Percentiles rank a stretch among this genome's conserved stretches.
Evolutionary conservation across 2,329 filamentous ascomycete genomes (phyloP).

Genomic region (Neopestalotiopsis sp.): DNA sequence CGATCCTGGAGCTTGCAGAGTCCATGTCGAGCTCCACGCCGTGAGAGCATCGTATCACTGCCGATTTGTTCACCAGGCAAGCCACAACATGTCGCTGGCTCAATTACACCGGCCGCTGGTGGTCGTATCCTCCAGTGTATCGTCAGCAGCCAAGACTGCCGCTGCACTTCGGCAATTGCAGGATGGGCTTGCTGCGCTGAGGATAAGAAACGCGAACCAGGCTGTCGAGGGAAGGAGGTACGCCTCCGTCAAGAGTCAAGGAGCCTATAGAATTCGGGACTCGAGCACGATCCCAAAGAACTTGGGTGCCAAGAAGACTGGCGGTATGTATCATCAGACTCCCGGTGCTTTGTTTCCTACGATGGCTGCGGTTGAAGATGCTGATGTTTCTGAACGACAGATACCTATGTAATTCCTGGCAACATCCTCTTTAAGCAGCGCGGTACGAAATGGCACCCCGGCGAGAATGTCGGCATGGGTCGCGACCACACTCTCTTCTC

Average conservation of each 20-base stretch:
- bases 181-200: slow-evolving; percentile 35
- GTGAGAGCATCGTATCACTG: slow-evolving; percentile 12
- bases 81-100: slow-evolving; percentile 44
- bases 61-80: background rate
- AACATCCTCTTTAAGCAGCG: slow-evolving; percentile 99
- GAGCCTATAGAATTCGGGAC: slow-evolving; percentile 68
- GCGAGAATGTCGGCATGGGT: slow-evolving; percentile 94
- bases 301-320: slow-evolving; percentile 90
- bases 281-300: slow-evolving; percentile 75
- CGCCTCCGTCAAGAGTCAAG: slow-evolving; percentile 67
- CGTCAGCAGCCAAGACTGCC: slow-evolving; percentile 24
- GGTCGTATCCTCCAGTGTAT: slow-evolving; percentile 37
- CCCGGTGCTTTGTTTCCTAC: background rate
- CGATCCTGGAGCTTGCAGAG: slow-evolving; percentile 16
- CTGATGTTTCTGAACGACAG: slow-evolving; percentile 44
- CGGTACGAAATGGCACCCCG: slow-evolving; percentile 91
- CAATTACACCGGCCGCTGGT: slow-evolving; percentile 49
- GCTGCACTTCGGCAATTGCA: slow-evolving; percentile 37
- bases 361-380: background rate
- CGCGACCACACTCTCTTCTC: slow-evolving; percentile 96
- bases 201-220: slow-evolving; percentile 37
- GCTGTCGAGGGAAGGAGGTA: slow-evolving; percentile 56
- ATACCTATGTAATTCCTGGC: slow-evolving; percentile 91
- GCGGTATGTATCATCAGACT: slow-evolving; percentile 62
- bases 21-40: slow-evolving; percentile 19